Conservation (phyloP, 768 basidiomycete genomes). For the Xerocomellus chrysenteron region DNA sequence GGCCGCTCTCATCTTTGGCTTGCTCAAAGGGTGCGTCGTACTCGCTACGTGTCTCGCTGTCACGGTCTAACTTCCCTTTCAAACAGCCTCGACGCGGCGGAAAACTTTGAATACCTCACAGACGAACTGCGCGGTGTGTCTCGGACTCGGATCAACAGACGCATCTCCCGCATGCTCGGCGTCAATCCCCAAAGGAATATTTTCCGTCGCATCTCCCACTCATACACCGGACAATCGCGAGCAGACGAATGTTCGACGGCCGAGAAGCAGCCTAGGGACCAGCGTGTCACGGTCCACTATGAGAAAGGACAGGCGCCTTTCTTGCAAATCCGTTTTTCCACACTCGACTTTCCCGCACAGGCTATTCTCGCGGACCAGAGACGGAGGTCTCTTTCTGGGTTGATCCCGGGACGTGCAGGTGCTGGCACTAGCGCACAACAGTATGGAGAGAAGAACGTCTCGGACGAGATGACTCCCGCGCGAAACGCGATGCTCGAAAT, state of each 20-base stretch:
- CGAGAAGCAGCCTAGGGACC: constrained; percentile 15
- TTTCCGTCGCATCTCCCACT: constrained; percentile 54
- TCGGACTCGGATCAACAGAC: constrained; percentile 19
- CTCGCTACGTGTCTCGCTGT: neutral
- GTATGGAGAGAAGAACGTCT: neutral
- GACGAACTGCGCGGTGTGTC: constrained; percentile 36
- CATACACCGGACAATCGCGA: constrained; percentile 23
- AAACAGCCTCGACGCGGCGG: constrained; percentile 49
- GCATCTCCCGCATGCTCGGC: constrained; percentile 46
- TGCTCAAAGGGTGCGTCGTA: constrained; percentile 63
- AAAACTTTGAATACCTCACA: constrained; percentile 50
- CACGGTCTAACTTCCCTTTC: neutral
- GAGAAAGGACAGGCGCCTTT: constrained; percentile 45
- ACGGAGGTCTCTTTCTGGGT: constrained; percentile 13
- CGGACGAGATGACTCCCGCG: constrained; percentile 7
- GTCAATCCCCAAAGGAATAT: constrained; percentile 53
- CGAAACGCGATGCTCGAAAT: constrained; percentile 5
- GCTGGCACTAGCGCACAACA: constrained; percentile 1
- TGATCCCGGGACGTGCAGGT: constrained; percentile 2
- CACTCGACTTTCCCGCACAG: constrained; percentile 41
- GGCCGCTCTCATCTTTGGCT: constrained; percentile 56
- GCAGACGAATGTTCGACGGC: neutral
- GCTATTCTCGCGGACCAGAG: constrained; percentile 16
- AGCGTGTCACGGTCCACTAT: constrained; percentile 52
- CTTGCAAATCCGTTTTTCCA: constrained; percentile 56